Evolutionary conservation across 192 early-diverging fungal genomes (phyloP), one percentile per base, ranked within the genome.

Genomic region (Gonapodya sp.): DNA sequence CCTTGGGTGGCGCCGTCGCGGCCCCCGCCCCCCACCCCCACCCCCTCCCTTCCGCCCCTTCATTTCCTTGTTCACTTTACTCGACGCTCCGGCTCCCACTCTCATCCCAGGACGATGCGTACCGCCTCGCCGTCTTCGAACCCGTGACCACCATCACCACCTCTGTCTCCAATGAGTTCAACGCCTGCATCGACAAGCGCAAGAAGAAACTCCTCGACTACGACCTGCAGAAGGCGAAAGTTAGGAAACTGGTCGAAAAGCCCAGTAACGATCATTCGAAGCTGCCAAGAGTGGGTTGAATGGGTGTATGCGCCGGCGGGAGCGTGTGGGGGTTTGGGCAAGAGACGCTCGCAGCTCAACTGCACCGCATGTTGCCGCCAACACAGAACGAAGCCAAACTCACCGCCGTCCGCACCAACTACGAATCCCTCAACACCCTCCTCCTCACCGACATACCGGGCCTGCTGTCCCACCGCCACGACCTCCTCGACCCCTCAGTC

Each of bases 401-500:
- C 0, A 88, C 93, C 80, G 84, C 90, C 36, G 91, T 95, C 0
- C 87, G 91, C 73, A 91, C 93, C 77, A 82, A 91, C 36, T 98
- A 95, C 83, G 94, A 96, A 73, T 85, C 88, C 37, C 83, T 97
- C 81, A 98, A 99, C 85, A 85, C 85, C 31, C 90, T 92, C 77
- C 88, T 99, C 36, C 85, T 96, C 31, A 86, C 87, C 16, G 96
- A 98, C 81, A 91, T 98, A 37, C 98, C 98, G 14, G 93, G 93
- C 83, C 89, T 98, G 0, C 92, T 99, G 73, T 94, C 95, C 72
- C 83, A 95, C 32, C 87, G 96, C 35, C 93, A 98, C 0, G 93
- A 94, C 0, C 96, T 96, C 81, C 85, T 98, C 73, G 95, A 98
- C 34, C 98, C 98, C 0, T 95, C 94, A 31, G 97, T 99, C 82